Conservation (phyloP, 306 rosid genomes). For the Fragaria nilgerrensis region DNA sequence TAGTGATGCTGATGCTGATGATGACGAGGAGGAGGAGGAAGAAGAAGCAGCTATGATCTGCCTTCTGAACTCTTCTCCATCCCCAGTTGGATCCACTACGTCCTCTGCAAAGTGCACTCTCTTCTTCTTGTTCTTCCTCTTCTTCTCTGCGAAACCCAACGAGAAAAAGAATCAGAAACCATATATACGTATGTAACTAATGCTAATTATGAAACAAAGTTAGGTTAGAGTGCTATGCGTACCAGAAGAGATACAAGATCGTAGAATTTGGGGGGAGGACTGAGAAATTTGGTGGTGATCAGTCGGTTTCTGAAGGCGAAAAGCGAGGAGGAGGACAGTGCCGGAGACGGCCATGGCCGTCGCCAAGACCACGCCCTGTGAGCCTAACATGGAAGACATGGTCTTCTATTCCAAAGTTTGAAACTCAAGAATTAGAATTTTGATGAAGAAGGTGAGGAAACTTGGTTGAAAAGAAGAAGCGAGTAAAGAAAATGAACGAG, state of each 20-base stretch:
- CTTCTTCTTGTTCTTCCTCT: slow-evolving; percentile 51
- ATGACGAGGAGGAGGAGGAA: slow-evolving; percentile 7
- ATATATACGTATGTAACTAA: background rate
- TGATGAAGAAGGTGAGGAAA: background rate
- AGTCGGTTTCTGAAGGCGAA: slow-evolving; percentile 61
- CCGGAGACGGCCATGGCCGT: slow-evolving; percentile 99
- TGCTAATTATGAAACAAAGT: background rate
- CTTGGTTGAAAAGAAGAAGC: background rate
- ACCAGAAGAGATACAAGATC: slow-evolving; percentile 88
- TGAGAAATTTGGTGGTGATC: slow-evolving; percentile 22
- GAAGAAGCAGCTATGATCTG: slow-evolving; percentile 22
- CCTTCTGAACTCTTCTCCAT: slow-evolving; percentile 62
- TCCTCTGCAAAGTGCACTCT: slow-evolving; percentile 81
- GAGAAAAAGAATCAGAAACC: slow-evolving; percentile 5
- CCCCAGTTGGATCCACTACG: slow-evolving; percentile 62
- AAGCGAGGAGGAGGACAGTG: slow-evolving; percentile 82
- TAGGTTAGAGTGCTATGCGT: slow-evolving; percentile 2
- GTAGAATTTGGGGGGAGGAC: slow-evolving; percentile 47
- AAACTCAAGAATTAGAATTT: background rate
- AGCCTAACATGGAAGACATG: slow-evolving; percentile 61
- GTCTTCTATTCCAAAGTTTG: background rate
- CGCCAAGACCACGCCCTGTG: slow-evolving; percentile 85
- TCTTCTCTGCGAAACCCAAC: slow-evolving; percentile 46
- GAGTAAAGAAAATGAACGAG: background rate
- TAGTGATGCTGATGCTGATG: slow-evolving; percentile 12